These are phyloP conservation scores for Pelargonium cotyledonis DNA, from an alignment of 441 rosid genomes.

Conservation along the genomic window DNA sequence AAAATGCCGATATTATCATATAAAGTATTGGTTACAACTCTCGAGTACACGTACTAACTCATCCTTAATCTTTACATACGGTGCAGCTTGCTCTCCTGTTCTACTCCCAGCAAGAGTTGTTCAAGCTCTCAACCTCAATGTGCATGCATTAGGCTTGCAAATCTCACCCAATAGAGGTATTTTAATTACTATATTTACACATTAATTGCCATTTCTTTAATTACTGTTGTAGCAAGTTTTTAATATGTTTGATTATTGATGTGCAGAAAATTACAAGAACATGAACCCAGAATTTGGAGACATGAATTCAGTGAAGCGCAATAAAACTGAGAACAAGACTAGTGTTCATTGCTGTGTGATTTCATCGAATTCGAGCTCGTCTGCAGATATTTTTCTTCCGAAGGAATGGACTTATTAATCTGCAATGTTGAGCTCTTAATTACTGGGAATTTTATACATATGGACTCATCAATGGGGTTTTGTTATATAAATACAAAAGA, in stretches of 20 bases:
- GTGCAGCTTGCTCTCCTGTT: constrained; percentile 77
- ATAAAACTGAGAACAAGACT: constrained; percentile 24
- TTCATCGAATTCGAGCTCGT: constrained; percentile 29
- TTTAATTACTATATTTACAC: too few relatives aligned
- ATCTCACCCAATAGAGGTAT: constrained; percentile 54
- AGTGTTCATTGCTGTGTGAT: constrained; percentile 26
- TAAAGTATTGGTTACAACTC: too few relatives aligned
- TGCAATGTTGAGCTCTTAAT: too few relatives aligned
- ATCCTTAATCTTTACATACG: not conserved
- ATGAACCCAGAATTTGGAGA: constrained; percentile 26
- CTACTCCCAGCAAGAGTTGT: constrained; percentile 77
- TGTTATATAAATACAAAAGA: too few relatives aligned
- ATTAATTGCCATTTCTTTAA: too few relatives aligned
- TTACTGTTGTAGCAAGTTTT: too few relatives aligned
- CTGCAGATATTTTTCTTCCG: constrained; percentile 76
- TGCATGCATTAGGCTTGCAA: constrained; percentile 55
- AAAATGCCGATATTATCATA: too few relatives aligned
- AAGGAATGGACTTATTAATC: constrained; percentile 81
- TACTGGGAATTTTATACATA: too few relatives aligned
- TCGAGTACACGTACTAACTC: too few relatives aligned
- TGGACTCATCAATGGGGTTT: too few relatives aligned
- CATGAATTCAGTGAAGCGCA: constrained; percentile 19
- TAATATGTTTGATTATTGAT: not conserved
- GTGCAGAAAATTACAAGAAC: constrained; percentile 15
- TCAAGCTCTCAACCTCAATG: constrained; percentile 73